Conservation (phyloP, 768 basidiomycete genomes). For the Trametes cubensis region DNA sequence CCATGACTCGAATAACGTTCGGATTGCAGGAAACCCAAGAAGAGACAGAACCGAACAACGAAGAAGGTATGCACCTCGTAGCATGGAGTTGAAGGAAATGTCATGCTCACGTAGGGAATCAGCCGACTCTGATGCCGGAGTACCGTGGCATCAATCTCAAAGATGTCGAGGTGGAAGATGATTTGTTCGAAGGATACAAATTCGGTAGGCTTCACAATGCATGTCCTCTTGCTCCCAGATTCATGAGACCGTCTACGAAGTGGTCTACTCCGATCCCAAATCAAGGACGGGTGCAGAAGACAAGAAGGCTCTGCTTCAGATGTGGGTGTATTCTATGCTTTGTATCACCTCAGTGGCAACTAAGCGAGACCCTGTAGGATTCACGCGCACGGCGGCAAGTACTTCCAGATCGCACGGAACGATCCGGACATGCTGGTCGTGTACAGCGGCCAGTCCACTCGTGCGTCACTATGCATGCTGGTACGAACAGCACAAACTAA, state of each 20-base stretch:
- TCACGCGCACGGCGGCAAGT: slow-evolving; percentile 66
- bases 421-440: slow-evolving; percentile 59
- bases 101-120: too few species aligned
- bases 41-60: slow-evolving; percentile 57
- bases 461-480: slow-evolving; percentile 45
- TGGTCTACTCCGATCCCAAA: slow-evolving; percentile 76
- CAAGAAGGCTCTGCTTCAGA: slow-evolving; percentile 66
- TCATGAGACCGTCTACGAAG: slow-evolving; percentile 38
- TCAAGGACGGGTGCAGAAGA: slow-evolving; percentile 67
- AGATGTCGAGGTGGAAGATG: slow-evolving; percentile 58
- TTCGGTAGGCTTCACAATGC: slow-evolving; percentile 62
- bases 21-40: slow-evolving; percentile 44
- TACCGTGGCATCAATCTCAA: slow-evolving; percentile 67
- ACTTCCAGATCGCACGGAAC: slow-evolving; percentile 60
- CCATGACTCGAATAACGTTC: background rate
- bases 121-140: slow-evolving; percentile 66
- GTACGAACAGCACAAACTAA: background rate
- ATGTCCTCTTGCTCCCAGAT: background rate
- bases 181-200: slow-evolving; percentile 72
- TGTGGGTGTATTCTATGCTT: slow-evolving; percentile 44
- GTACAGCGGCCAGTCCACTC: slow-evolving; percentile 69
- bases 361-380: slow-evolving; percentile 48
- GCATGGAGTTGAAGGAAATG: too few species aligned
- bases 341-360: background rate
- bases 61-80: slow-evolving; percentile 47